Evolutionary conservation across 2,329 filamentous ascomycete genomes (phyloP).

Genomic region (Apiospora malaysiana): DNA sequence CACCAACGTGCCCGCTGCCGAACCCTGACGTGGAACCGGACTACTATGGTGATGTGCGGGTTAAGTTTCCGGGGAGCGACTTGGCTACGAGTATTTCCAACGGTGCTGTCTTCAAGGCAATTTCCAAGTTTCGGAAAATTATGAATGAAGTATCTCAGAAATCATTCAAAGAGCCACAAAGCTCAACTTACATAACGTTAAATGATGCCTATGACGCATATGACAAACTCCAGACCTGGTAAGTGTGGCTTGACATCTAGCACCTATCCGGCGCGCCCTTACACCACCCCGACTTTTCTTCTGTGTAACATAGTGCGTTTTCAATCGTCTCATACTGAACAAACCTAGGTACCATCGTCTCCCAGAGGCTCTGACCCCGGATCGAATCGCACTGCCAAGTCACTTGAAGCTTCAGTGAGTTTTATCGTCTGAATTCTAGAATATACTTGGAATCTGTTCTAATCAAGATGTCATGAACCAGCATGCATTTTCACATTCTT

Average conservation of each 20-base stretch:
- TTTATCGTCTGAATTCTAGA: too few species aligned
- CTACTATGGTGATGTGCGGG: conserved; percentile 45
- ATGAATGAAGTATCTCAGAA: conserved; percentile 40
- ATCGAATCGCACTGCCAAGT: conserved; percentile 39
- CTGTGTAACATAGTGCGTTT: conserved; percentile 7
- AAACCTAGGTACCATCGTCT: conserved; percentile 1
- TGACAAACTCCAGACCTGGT: conserved; percentile 37
- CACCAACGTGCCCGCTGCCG: conserved; percentile 40
- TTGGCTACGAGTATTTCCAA: conserved; percentile 33
- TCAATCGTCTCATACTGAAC: not conserved
- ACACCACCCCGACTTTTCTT: not conserved
- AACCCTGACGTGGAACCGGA: conserved; percentile 29
- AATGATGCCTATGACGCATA: conserved; percentile 32
- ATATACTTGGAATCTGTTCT: not conserved
- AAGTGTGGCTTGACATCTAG: conserved; percentile 22
- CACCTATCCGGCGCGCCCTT: not conserved
- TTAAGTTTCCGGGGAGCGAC: conserved; percentile 41
- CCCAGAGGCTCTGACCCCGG: conserved; percentile 37
- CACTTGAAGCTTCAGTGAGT: conserved; percentile 46
- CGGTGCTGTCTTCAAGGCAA: conserved; percentile 38
- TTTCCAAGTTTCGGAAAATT: conserved; percentile 39
- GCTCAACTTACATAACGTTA: conserved; percentile 27
- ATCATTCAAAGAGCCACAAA: conserved; percentile 23
- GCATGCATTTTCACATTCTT: conserved; percentile 45
- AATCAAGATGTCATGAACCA: conserved; percentile 25